Conservation (phyloP, 495 filamentous ascomycete genomes). For the Oleoguttula mirabilis region DNA sequence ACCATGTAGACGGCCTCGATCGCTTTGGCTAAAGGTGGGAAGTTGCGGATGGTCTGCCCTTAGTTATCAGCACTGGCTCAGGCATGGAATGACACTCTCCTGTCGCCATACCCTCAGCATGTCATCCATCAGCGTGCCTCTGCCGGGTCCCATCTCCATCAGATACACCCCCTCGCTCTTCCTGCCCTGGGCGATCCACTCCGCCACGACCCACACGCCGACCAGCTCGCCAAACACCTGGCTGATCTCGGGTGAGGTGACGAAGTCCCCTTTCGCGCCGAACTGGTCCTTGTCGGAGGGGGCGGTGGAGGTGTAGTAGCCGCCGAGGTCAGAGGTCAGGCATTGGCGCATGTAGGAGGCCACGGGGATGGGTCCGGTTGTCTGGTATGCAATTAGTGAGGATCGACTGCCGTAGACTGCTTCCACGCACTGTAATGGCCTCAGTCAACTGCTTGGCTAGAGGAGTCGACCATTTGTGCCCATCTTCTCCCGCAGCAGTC, state of each 20-base stretch:
- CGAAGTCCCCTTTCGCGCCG: constrained; percentile 81
- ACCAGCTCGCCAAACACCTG: constrained; percentile 92
- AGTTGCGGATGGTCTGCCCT: constrained; percentile 70
- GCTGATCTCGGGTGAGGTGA: constrained; percentile 93
- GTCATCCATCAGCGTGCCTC: constrained; percentile 96
- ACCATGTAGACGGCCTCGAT: constrained; percentile 83
- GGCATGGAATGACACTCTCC: no score
- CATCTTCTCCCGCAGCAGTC: constrained; percentile 7
- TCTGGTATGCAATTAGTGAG: constrained; percentile 28
- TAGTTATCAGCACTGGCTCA: no score
- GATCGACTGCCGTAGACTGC: background rate
- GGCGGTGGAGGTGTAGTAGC: constrained; percentile 76
- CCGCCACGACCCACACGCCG: constrained; percentile 85
- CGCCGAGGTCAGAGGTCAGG: constrained; percentile 77
- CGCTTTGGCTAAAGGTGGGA: constrained; percentile 60
- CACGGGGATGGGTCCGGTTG: constrained; percentile 80
- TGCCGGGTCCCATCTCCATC: constrained; percentile 86
- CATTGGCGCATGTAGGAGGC: constrained; percentile 98
- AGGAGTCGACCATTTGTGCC: constrained; percentile 69
- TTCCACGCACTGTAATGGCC: constrained; percentile 57
- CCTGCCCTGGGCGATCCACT: constrained; percentile 86
- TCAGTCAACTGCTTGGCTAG: constrained; percentile 71
- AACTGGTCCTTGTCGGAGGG: constrained; percentile 61
- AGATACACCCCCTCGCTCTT: constrained; percentile 61
- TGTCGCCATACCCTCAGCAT: constrained; percentile 61